These are phyloP conservation scores for Xenosphaeropsis pyriputrescens DNA, from an alignment of 2,329 filamentous ascomycete genomes.

Conservation along the genomic window DNA sequence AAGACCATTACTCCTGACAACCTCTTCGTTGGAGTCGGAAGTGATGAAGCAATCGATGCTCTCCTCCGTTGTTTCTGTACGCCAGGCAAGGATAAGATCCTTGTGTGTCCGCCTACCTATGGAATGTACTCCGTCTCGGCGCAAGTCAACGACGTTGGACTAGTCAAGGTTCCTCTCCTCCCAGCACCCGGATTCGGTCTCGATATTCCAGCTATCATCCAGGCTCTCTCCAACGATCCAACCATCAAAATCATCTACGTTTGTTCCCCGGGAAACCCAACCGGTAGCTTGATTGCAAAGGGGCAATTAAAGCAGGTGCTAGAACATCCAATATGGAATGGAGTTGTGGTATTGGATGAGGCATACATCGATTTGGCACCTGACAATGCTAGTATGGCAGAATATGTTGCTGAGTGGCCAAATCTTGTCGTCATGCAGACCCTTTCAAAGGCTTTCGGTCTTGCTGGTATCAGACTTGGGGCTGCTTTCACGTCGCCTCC, in stretches of 20 bases:
- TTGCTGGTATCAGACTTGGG: constrained; percentile 85
- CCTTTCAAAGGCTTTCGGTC: constrained; percentile 90
- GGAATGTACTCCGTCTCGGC: constrained; percentile 97
- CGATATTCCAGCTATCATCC: constrained; percentile 53
- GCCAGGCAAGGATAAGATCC: constrained; percentile 75
- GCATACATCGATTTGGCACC: constrained; percentile 92
- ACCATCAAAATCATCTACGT: constrained; percentile 82
- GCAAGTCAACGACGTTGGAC: constrained; percentile 78
- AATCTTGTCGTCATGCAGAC: constrained; percentile 98
- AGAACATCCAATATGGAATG: constrained; percentile 86
- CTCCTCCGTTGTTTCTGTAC: constrained; percentile 86
- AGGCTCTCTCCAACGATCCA: constrained; percentile 42
- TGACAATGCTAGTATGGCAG: constrained; percentile 65
- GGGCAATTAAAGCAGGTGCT: constrained; percentile 59
- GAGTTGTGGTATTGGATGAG: constrained; percentile 84
- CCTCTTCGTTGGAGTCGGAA: constrained; percentile 89
- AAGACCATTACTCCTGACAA: constrained; percentile 64
- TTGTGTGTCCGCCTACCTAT: constrained; percentile 93
- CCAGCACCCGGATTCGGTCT: constrained; percentile 59
- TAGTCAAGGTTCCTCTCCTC: constrained; percentile 76
- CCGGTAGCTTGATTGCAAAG: constrained; percentile 64
- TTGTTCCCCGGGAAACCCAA: constrained; percentile 92
- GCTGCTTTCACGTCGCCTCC: constrained; percentile 64
- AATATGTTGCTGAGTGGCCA: constrained; percentile 84
- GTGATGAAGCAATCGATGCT: constrained; percentile 92